Evolutionary conservation across 75 land plant species (phyloP).

Genomic region (Azolla pinnata): DNA sequence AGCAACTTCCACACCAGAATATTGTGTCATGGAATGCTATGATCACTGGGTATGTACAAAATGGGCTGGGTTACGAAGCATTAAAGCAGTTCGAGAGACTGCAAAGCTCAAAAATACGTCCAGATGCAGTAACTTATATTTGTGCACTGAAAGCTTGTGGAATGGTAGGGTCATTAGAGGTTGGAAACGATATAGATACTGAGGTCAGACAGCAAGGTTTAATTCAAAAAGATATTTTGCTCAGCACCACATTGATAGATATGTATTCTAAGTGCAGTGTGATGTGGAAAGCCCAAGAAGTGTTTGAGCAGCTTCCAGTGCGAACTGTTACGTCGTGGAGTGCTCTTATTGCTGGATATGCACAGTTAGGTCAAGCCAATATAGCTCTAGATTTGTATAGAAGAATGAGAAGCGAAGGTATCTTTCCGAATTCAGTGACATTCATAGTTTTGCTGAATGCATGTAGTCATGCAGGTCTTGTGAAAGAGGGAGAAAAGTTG

Average conservation of each 20-base stretch:
- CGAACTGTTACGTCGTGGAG: conserved; percentile 53
- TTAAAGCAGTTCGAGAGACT: conserved; percentile 33
- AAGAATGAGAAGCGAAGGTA: conserved; percentile 30
- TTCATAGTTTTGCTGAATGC: conserved; percentile 37
- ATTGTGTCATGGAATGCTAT: conserved; percentile 54
- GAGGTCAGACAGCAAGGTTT: conserved; percentile 32
- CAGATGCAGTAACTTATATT: not conserved
- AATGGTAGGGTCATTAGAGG: conserved; percentile 25
- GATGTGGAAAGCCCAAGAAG: conserved; percentile 29
- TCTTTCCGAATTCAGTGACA: conserved; percentile 39
- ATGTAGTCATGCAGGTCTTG: conserved; percentile 33
- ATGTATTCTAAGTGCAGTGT: conserved; percentile 56
- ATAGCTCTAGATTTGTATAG: conserved; percentile 35
- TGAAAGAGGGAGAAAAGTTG: conserved; percentile 29
- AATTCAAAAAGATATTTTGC: conserved; percentile 14
- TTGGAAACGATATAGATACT: conserved; percentile 46
- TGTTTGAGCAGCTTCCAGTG: conserved; percentile 21
- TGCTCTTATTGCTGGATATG: conserved; percentile 48
- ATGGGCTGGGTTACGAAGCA: conserved; percentile 24
- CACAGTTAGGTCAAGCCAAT: conserved; percentile 33
- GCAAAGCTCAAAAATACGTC: conserved; percentile 9
- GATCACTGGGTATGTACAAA: conserved; percentile 44
- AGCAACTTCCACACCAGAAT: conserved; percentile 31
- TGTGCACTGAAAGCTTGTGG: conserved; percentile 40
- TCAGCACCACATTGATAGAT: conserved; percentile 44